Percentiles rank a stretch among this genome's conserved stretches.
phyloP scores from a whole-genome alignment of 768 basidiomycete species.

The Austroboletus eburneus region DNA sequence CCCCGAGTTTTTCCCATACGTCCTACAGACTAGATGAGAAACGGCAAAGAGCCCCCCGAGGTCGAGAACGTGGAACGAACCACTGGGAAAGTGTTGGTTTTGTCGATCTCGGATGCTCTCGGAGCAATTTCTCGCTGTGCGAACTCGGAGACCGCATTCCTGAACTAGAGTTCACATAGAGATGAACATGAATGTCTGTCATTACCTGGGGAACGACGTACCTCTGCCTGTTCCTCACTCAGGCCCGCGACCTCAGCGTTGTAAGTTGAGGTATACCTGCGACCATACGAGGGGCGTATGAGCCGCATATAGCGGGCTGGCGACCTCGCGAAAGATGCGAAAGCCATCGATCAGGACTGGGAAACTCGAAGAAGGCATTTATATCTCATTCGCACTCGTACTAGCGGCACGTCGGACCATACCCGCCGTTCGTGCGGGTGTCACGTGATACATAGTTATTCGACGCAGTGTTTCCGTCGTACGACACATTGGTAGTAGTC shows the following conservation, averaged over 20 bases:
- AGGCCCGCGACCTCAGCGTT: conserved; percentile 72
- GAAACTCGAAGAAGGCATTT: too few species aligned
- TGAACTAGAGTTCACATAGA: conserved; percentile 52
- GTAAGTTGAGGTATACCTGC: conserved; percentile 49
- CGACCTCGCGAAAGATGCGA: conserved; percentile 12
- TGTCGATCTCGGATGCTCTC: conserved; percentile 81
- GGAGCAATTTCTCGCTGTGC: conserved; percentile 83
- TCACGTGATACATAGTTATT: conserved; percentile 14
- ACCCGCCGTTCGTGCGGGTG: conserved; percentile 1
- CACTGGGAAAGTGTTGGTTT: conserved; percentile 73
- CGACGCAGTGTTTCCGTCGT: conserved; percentile 19
- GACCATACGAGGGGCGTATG: background rate
- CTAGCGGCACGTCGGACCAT: conserved; percentile 17
- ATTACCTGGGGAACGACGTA: conserved; percentile 28
- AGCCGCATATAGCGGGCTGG: conserved; percentile 3
- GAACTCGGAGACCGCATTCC: conserved; percentile 74
- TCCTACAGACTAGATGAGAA: conserved; percentile 44
- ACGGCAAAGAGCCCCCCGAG: background rate
- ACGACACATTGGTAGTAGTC: conserved; percentile 32
- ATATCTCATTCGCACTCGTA: too few species aligned
- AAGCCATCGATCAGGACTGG: too few species aligned
- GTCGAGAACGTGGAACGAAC: conserved; percentile 37
- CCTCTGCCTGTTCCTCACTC: conserved; percentile 77
- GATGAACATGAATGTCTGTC: background rate
- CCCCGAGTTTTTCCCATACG: conserved; percentile 84